Percentiles rank a stretch among this genome's conserved stretches.
phyloP scores from a whole-genome alignment of 768 basidiomycete genomes.

The Chlorophyllum brunneum region DNA sequence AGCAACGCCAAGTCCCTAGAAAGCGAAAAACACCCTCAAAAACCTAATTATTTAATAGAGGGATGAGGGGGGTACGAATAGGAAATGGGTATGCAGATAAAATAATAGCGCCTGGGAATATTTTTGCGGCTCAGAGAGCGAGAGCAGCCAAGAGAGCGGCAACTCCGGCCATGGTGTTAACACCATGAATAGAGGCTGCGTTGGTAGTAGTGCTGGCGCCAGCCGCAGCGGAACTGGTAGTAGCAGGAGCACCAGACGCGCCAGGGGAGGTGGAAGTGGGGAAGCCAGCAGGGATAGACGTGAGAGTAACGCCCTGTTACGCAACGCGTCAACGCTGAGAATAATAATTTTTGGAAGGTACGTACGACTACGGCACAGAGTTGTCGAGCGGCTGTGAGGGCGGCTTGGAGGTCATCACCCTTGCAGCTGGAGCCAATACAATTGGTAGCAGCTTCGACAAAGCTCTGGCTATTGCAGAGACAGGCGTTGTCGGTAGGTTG shows the following conservation, averaged over 20 bases:
- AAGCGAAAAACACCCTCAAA: too few species aligned
- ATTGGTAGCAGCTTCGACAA: constrained; percentile 39
- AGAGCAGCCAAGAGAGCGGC: constrained; percentile 42
- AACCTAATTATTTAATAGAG: too few species aligned
- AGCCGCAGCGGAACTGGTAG: constrained; percentile 10
- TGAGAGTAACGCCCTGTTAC: constrained; percentile 52
- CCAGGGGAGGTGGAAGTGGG: constrained; percentile 13
- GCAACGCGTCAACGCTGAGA: constrained; percentile 1
- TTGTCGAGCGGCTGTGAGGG: constrained; percentile 35
- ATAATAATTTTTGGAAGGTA: constrained; percentile 12
- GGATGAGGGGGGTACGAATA: too few species aligned
- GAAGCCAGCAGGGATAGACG: constrained; percentile 18
- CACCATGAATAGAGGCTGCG: constrained; percentile 18
- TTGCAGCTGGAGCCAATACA: constrained; percentile 50
- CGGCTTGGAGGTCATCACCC: constrained; percentile 39
- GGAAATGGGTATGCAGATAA: too few species aligned
- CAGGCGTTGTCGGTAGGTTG: constrained; percentile 47
- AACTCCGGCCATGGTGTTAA: constrained; percentile 35
- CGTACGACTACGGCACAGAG: constrained; percentile 50
- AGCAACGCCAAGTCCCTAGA: too few species aligned
- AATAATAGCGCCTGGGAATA: too few species aligned
- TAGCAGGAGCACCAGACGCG: constrained; percentile 10
- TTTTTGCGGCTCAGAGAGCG: constrained; percentile 31
- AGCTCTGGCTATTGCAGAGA: constrained; percentile 47
- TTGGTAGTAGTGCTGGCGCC: constrained; percentile 11